These are phyloP conservation scores for Chrysanthemum makinoi DNA, from an alignment of 129 eudicot genomes.

Conservation along the genomic window DNA sequence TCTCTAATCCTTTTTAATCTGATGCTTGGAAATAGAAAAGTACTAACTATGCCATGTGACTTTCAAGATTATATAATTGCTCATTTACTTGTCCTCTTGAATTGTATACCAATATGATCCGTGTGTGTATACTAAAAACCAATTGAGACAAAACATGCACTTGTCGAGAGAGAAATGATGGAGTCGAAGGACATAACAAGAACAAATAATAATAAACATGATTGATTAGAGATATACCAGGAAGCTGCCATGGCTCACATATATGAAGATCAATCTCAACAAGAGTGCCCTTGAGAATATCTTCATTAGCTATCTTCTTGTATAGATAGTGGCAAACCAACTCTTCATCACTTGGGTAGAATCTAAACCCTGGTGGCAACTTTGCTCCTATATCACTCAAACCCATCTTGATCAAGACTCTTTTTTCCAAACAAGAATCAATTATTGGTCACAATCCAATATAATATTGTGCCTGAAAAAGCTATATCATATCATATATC, in stretches of 20 bases:
- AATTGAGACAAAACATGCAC: constrained; percentile 16
- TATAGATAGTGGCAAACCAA: constrained; percentile 85
- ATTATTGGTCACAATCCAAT: constrained; percentile 22
- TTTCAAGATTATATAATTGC: neutral
- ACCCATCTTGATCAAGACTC: constrained; percentile 49
- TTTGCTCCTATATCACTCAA: constrained; percentile 77
- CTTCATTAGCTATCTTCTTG: constrained; percentile 76
- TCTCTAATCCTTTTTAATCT: neutral
- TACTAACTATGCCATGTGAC: no score
- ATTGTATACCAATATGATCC: constrained; percentile 8
- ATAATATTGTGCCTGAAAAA: constrained; percentile 27
- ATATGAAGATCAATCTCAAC: constrained; percentile 88
- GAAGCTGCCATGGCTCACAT: constrained; percentile 99
- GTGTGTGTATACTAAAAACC: constrained; percentile 3
- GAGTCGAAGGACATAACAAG: constrained; percentile 6
- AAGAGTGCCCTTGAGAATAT: constrained; percentile 59
- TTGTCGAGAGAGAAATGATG: constrained; percentile 11
- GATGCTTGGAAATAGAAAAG: neutral
- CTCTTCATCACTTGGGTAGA: constrained; percentile 92
- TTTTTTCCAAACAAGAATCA: constrained; percentile 19
- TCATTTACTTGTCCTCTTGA: neutral
- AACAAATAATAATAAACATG: constrained; percentile 8
- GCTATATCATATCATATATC: constrained; percentile 26
- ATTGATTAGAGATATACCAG: constrained; percentile 50
- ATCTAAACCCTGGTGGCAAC: constrained; percentile 94